Base-by-base conservation (phyloP, 306 rosid genomes). In the Abrus precatorius region DNA sequence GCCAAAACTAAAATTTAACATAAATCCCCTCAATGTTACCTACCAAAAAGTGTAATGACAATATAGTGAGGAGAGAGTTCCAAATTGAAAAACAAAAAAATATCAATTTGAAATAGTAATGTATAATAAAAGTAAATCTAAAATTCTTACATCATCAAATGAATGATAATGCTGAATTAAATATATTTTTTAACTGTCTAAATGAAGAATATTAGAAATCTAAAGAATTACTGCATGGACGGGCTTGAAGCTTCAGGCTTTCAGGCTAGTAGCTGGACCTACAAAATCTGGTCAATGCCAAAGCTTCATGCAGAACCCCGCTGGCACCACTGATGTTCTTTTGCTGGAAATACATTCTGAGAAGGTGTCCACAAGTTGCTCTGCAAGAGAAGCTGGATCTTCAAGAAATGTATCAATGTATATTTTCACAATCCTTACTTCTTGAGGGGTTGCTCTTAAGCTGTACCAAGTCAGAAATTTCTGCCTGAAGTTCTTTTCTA, bases 391-490 rank as follows among this genome's bases (percentile, higher is more conserved):
- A 41, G 92, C 88, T 38, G 98, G 98, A 70, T 93, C 98, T 79
- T 87, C 97, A 7, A 77, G 84, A 64, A 96, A 92, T 27, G 89
- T 89, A 79, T 96, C 92, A 29, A 93, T 79, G 55, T 90, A 96
- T 65, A 91, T 89, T 86, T 90, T 93, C 82, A 96, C 97, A 62
- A 96, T 81, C 85, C 89, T 91, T n/a, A 85, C 80, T 82, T 96
- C 97, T 52, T 90, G 94, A 3, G 87, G 56, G 5, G 91, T 89
- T 55, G 99, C 96, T 85, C 97, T 93, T 83, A 96, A 87, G 85
- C 98, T 92, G 74, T 88, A 96, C 99, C 98, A 96, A 59, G 98
- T 96, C 77, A 96, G 90, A 84, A 96, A 92, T 57, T 92, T 96
- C 88, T 92, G 97, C 90, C 98, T 89, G 87, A 96, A 93, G 85